A percentile compares a stretch with the other conserved stretches of the same genome.
Evolutionary conservation across 1,284 basidiomycete genomes (phyloP).

Genomic region (Fomitopsis schrenkii): DNA sequence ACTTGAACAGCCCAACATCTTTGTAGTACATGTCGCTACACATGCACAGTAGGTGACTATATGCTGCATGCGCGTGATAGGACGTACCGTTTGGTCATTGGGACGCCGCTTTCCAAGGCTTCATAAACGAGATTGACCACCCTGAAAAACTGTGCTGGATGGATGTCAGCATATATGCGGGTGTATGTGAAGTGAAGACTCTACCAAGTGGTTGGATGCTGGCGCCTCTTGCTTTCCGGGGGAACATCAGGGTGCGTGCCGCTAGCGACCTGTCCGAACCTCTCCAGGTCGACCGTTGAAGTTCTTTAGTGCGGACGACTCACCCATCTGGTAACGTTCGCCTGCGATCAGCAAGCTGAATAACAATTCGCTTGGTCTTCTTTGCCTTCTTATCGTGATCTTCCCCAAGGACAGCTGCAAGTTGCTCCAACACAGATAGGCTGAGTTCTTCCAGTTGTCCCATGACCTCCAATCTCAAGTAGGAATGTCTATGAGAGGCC

Average conservation of each 20-base stretch:
- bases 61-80: background rate
- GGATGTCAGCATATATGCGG: background rate
- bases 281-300: background rate
- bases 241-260: constrained; percentile 27
- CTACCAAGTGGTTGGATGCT: constrained; percentile 54
- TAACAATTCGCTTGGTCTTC: constrained; percentile 18
- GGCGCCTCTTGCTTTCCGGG: constrained; percentile 35
- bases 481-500: background rate
- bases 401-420: constrained; percentile 17
- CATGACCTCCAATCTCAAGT: constrained; percentile 1
- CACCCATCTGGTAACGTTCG: constrained; percentile 23
- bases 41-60: background rate
- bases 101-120: constrained; percentile 48
- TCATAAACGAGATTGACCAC: constrained; percentile 63
- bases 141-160: constrained; percentile 60
- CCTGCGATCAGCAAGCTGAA: constrained; percentile 27
- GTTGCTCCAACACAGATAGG: constrained; percentile 49
- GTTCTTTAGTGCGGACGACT: background rate
- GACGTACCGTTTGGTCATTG: constrained; percentile 65
- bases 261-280: constrained; percentile 13
- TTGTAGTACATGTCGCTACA: constrained; percentile 84
- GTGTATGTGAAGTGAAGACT: background rate
- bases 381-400: constrained; percentile 6
- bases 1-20: constrained; percentile 73
- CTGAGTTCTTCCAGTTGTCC: constrained; percentile 48